These are phyloP conservation scores for Purpureocillium lavendulum DNA, from an alignment of 2,329 filamentous ascomycete genomes.

Conservation along the genomic window DNA sequence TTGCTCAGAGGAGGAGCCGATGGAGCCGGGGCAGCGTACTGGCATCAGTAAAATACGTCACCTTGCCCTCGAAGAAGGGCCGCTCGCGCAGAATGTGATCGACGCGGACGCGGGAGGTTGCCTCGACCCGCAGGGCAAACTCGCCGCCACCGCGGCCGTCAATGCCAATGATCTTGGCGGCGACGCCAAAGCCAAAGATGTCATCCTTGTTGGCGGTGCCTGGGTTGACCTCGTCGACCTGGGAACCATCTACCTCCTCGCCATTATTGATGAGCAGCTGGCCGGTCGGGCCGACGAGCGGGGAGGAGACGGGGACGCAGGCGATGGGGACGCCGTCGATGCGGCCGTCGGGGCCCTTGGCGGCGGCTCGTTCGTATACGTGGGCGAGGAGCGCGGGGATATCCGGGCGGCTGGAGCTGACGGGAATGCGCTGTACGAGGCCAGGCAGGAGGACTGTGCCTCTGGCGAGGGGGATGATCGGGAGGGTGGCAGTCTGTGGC, in stretches of 20 bases:
- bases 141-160: conserved; percentile 69
- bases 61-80: conserved; percentile 79
- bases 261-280: conserved; percentile 65
- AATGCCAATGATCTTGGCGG: conserved; percentile 70
- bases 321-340: conserved; percentile 68
- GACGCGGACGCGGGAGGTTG: conserved; percentile 66
- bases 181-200: conserved; percentile 74
- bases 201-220: conserved; percentile 58
- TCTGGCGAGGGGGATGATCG: conserved; percentile 74
- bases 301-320: conserved; percentile 78
- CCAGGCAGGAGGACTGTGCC: conserved; percentile 79
- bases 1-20: neutral
- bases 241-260: conserved; percentile 37
- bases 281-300: conserved; percentile 64
- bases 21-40: conserved; percentile 38
- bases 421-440: conserved; percentile 74
- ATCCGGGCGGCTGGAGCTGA: conserved; percentile 72
- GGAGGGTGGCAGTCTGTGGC: conserved; percentile 44
- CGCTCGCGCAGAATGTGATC: conserved; percentile 59
- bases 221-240: conserved; percentile 43
- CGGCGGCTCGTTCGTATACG: conserved; percentile 69
- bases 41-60: conserved; percentile 63
- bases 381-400: conserved; percentile 80
- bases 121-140: conserved; percentile 80
- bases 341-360: conserved; percentile 55